Evolutionary conservation across 805 yeast genomes (phyloP).

Genomic region (Myxozyma mucilagina): DNA sequence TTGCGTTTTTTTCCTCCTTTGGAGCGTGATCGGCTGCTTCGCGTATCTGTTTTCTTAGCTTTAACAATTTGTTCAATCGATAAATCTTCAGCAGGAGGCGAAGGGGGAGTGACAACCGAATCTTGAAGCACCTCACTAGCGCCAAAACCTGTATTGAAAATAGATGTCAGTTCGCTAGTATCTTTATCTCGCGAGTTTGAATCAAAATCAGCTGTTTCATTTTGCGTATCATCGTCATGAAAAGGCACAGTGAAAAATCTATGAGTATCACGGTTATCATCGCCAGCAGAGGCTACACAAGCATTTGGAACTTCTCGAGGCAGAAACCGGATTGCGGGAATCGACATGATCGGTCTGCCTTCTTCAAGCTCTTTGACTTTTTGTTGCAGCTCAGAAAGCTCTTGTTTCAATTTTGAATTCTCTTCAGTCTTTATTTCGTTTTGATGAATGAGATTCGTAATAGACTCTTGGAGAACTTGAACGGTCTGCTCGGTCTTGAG

Average conservation of each 20-base stretch:
- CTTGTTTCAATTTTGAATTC: background rate
- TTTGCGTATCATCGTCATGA: background rate
- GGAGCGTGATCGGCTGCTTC: background rate
- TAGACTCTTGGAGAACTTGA: background rate
- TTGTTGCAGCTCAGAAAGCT: background rate
- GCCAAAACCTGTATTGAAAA: background rate
- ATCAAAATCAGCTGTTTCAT: background rate
- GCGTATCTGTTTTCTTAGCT: background rate
- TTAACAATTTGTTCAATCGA: background rate
- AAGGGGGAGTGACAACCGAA: background rate
- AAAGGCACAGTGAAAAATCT: conserved; percentile 1
- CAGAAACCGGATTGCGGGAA: background rate
- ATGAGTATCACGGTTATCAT: background rate
- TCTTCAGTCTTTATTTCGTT: conserved; percentile 1
- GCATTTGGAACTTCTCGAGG: background rate
- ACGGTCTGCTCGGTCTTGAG: background rate
- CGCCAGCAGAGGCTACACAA: background rate
- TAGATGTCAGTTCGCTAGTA: background rate
- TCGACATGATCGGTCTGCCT: conserved; percentile 9
- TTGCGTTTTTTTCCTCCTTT: background rate
- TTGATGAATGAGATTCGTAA: background rate
- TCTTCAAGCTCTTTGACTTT: conserved; percentile 1
- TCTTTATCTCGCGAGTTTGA: background rate
- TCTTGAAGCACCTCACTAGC: background rate
- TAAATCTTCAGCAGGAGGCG: background rate